Percentiles rank a stretch among this genome's conserved stretches.
These are phyloP conservation scores for Zoysia japonica DNA, from an alignment of 176 grass and related monocot genomes.

Conservation along the genomic window DNA sequence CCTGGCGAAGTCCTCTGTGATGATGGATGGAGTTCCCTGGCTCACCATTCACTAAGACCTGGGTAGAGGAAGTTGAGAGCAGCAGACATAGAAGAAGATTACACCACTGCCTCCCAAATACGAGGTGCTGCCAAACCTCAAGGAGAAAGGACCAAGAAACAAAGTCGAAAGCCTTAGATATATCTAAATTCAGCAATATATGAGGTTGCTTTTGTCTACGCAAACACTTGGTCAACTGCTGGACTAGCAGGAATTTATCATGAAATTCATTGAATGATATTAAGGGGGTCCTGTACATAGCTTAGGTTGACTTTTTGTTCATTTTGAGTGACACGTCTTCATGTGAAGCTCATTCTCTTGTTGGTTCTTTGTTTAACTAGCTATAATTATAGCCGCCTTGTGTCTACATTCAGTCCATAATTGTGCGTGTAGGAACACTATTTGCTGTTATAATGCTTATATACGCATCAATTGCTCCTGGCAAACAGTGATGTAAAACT, in stretches of 20 bases:
- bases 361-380: slow-evolving; percentile 1
- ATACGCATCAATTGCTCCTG: not conserved
- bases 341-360: slow-evolving; percentile 6
- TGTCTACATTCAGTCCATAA: slow-evolving; percentile 11
- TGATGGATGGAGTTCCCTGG: too few species aligned
- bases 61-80: too few species aligned
- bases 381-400: not conserved
- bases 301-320: slow-evolving; percentile 19
- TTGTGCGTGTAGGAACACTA: not conserved
- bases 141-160: too few species aligned
- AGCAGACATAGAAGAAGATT: not conserved
- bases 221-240: too few species aligned
- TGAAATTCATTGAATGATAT: not conserved
- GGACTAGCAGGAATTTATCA: too few species aligned
- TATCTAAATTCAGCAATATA: too few species aligned
- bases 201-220: too few species aligned
- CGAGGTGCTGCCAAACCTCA: too few species aligned
- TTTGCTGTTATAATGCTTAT: not conserved
- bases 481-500: slow-evolving; percentile 7
- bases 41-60: too few species aligned
- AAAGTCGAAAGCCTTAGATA: too few species aligned
- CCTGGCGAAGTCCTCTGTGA: too few species aligned
- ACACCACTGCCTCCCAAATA: too few species aligned
- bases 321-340: not conserved
- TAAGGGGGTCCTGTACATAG: not conserved